Evolutionary conservation across 73 alveolate genomes (phyloP), one percentile per base, ranked within the genome.

Genomic region (Effrenium voratum): DNA sequence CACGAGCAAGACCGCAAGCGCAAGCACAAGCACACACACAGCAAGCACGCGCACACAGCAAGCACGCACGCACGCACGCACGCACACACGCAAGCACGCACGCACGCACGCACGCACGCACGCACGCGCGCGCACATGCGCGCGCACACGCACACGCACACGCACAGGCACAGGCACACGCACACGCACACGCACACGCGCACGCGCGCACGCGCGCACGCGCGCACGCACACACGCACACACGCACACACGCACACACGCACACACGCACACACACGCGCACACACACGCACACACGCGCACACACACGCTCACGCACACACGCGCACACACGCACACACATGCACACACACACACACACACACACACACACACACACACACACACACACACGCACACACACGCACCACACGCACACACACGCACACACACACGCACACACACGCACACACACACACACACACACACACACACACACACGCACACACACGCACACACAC

Each of bases 51-150:
- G 79, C 79, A 66, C 79, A 32, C 79, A 66, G 98, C 81, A 66
- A 22, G 79, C 79, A 26, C 79, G 38, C 79, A 26, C 79, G 38
- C 79, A 63, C 79, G 38, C 79, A 66, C 95, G 41, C 93, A 90
- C 99, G 38, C 79, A 66, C 79, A 32, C 79, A 26, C 79, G 38
- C 79, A 66, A 15, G 38, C 79, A 26, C 79, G 38, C 79, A 66
- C 79, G 38, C 79, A 26, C 79, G 38, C 79, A 66, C 79, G 38
- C 79, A 26, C 79, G 79, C 79, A 66, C 79, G 38, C 79, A 26
- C 79, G 79, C 79, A 66, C 79, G 38, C 79, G 79, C 79, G 41
- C 79, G 38, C 79, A 66, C 79, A 26, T 36, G 79, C 79, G 24
- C 79, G 24, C 79, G 79, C 79, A 66, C 79, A 66, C 79, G 38